A percentile compares a stretch with the other conserved stretches of the same genome.
These are phyloP conservation scores for Entomortierella beljakovae DNA, from an alignment of 192 early-diverging fungal species.

Conservation along the genomic window DNA sequence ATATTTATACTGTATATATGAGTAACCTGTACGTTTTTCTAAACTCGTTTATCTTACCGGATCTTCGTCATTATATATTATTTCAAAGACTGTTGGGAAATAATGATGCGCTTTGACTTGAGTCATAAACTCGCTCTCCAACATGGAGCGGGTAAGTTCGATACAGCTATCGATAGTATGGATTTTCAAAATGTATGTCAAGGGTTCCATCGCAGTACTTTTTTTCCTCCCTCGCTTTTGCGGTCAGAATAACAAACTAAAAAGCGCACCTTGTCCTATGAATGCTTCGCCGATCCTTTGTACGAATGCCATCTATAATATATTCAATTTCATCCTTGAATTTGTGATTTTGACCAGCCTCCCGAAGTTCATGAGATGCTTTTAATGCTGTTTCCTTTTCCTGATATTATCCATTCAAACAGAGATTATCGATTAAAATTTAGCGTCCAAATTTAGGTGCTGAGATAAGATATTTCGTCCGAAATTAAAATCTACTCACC, in stretches of 20 bases:
- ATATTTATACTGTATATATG: no score
- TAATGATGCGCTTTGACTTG: slow-evolving; percentile 59
- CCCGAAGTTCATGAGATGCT: slow-evolving; percentile 68
- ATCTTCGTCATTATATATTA: slow-evolving; percentile 47
- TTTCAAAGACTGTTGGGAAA: slow-evolving; percentile 51
- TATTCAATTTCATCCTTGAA: slow-evolving; percentile 74
- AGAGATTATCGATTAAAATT: no score
- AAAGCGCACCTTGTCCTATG: slow-evolving; percentile 58
- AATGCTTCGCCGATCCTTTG: slow-evolving; percentile 56
- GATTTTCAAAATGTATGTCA: background rate
- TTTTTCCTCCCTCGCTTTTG: no score
- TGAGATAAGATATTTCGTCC: background rate
- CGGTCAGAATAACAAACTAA: background rate
- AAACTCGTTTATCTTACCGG: slow-evolving; percentile 53
- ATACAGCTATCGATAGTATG: slow-evolving; percentile 50
- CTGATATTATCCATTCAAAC: background rate
- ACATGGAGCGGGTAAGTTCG: slow-evolving; percentile 63
- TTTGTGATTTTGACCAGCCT: slow-evolving; percentile 63
- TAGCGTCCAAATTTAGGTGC: no score
- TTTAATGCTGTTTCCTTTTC: slow-evolving; percentile 51
- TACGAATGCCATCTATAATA: slow-evolving; percentile 62
- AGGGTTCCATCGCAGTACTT: background rate
- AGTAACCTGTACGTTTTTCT: no score
- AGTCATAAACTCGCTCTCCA: slow-evolving; percentile 47
- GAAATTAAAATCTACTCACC: background rate